Evolutionary conservation across 1,139 yeast species (phyloP).

Genomic region (Blastobotrys persicus): DNA sequence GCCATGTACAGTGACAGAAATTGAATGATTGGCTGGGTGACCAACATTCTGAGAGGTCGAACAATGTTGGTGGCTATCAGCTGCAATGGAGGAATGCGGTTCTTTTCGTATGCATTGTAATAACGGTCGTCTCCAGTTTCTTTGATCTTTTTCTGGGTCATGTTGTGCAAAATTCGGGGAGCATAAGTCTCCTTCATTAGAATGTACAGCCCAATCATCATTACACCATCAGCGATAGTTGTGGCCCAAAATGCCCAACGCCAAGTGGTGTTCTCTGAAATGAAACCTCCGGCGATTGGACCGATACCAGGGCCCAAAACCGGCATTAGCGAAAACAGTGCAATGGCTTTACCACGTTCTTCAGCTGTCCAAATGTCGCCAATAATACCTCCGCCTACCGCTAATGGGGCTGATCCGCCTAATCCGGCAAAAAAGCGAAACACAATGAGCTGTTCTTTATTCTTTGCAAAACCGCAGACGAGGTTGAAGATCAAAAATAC

Average conservation of each 20-base stretch:
- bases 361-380: constrained; percentile 56
- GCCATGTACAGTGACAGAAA: constrained; percentile 62
- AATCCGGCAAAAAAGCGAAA: constrained; percentile 60
- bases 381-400: constrained; percentile 64
- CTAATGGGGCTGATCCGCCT: constrained; percentile 62
- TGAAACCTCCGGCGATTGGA: constrained; percentile 56
- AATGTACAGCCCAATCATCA: constrained; percentile 44
- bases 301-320: constrained; percentile 60
- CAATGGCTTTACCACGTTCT: constrained; percentile 55
- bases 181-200: constrained; percentile 57
- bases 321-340: constrained; percentile 56
- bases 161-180: constrained; percentile 49
- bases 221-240: constrained; percentile 50
- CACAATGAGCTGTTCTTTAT: constrained; percentile 46
- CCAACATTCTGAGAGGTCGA: constrained; percentile 52
- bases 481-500: constrained; percentile 51
- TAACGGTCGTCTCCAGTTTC: constrained; percentile 53
- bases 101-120: constrained; percentile 53
- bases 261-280: constrained; percentile 49
- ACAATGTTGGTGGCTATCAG: constrained; percentile 35
- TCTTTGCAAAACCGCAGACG: constrained; percentile 55
- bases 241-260: constrained; percentile 60
- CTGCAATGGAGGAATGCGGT: constrained; percentile 21
- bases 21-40: constrained; percentile 59
- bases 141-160: constrained; percentile 47